Base-by-base conservation (phyloP, 305 asterid species). In the Lippia alba region DNA sequence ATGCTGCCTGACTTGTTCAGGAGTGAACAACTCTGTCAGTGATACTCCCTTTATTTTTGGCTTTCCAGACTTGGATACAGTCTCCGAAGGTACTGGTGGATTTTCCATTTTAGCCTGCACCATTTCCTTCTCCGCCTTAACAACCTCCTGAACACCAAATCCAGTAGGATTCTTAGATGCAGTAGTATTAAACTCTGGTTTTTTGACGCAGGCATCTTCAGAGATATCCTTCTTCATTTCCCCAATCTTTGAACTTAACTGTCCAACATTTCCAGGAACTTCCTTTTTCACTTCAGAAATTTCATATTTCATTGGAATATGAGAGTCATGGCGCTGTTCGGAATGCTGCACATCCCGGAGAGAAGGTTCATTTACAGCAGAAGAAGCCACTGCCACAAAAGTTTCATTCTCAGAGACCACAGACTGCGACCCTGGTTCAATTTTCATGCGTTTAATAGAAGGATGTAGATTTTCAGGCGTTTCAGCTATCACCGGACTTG, bases 11-110 rank as follows among this genome's bases (percentile, higher is more conserved):
- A 92, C 93, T 84, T 92, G 97, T 76, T 91, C 98, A 40, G 99
- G 97, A 40, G 97, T 91, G 81, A 95, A 95, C 76, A 95, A 78
- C 76, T 95, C 99, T 64, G 78, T 95, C 91, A 95, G 34, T 65
- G 99, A 95, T 30, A 92, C 99, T 49, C 95, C 99, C 75, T 92
- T 95, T 68, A 92, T 84, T 71, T 79, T 84, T 62, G 97, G 94
- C 85, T 92, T 95, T 83, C 97, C 97, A 66, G 96, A 84, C 84
- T 95, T 95, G 64, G 96, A 82, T 68, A 80, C 74, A 77, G 50
- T 76, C 76, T 95, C 98, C 24, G 83, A 60, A 82, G 93, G 83
- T 70, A 79, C 60, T 24, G 85, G 64, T 10, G 50, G 73, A 72
- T 56, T 82, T 78, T 90, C 97, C 79, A 72, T 71, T 81, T 87